Conservation (phyloP, 108 stramenopile genomes). For the Schizochytrium sp. region DNA sequence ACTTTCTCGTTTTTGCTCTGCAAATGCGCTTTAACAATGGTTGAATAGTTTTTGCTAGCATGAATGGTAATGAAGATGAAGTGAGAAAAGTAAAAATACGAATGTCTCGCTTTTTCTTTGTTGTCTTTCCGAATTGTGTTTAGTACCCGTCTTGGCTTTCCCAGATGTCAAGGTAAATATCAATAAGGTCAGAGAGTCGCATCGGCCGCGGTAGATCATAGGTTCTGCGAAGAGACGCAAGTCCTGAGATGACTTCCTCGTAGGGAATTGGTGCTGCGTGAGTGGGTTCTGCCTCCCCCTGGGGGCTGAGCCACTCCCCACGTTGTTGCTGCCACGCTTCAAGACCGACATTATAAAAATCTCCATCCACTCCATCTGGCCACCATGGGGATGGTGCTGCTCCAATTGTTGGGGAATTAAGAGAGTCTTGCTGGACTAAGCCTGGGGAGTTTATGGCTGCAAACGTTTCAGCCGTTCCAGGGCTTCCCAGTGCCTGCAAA, state of each 20-base stretch:
- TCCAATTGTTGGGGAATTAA: neutral
- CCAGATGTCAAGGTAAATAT: conserved; percentile 57
- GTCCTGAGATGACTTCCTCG: conserved; percentile 52
- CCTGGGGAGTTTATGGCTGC: neutral
- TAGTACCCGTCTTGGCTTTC: conserved; percentile 53
- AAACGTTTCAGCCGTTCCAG: neutral
- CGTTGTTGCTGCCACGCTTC: conserved; percentile 24
- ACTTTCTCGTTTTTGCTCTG: no score
- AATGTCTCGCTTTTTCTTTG: no score
- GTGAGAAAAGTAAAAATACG: no score
- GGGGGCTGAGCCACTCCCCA: conserved; percentile 4
- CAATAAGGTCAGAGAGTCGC: conserved; percentile 30
- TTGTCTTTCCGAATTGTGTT: neutral
- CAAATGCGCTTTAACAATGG: no score
- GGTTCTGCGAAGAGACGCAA: conserved; percentile 6
- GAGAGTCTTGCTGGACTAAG: neutral
- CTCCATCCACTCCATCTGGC: conserved; percentile 49
- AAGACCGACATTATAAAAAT: conserved; percentile 36
- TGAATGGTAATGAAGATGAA: no score
- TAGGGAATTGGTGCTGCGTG: conserved; percentile 26
- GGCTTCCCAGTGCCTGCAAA: neutral
- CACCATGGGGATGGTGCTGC: conserved; percentile 16
- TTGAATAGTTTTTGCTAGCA: no score
- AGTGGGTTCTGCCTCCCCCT: neutral
- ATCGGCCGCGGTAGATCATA: conserved; percentile 52